A percentile compares a stretch with the other conserved stretches of the same genome.
phyloP scores from a whole-genome alignment of 106 monocot species.

The Phalaenopsis equestris region DNA sequence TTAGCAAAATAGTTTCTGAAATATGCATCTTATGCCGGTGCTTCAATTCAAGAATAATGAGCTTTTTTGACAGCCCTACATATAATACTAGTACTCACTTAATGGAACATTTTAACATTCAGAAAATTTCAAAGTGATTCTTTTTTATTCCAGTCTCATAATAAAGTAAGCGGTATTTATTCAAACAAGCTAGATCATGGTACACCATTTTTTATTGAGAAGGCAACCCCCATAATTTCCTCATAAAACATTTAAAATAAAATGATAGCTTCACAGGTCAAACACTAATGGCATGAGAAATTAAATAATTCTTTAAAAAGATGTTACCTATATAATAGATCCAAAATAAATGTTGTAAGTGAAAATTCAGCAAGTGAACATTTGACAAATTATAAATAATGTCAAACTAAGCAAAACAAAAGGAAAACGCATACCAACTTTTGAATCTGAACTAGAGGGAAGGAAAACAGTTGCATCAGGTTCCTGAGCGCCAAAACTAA shows the following conservation, averaged over 20 bases:
- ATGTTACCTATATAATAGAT: background rate
- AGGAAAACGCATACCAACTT: slow-evolving; percentile 37
- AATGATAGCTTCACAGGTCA: background rate
- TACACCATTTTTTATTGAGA: background rate
- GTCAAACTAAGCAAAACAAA: background rate
- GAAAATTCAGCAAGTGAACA: background rate
- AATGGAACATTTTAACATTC: background rate
- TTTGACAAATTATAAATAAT: background rate
- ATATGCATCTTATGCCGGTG: no score
- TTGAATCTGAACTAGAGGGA: slow-evolving; percentile 39
- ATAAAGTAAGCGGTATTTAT: background rate
- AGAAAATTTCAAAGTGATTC: background rate
- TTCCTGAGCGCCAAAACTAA: slow-evolving; percentile 45
- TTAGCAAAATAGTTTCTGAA: no score
- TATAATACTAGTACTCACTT: background rate
- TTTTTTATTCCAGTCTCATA: background rate
- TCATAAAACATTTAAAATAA: background rate
- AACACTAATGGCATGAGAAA: background rate
- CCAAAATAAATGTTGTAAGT: background rate
- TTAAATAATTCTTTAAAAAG: background rate
- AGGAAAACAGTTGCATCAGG: slow-evolving; percentile 63
- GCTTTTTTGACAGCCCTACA: no score
- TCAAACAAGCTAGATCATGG: background rate
- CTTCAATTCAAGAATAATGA: no score
- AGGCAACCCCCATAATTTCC: background rate